phyloP scores from a whole-genome alignment of 1,139 yeast genomes.

The Pichia sp. region DNA sequence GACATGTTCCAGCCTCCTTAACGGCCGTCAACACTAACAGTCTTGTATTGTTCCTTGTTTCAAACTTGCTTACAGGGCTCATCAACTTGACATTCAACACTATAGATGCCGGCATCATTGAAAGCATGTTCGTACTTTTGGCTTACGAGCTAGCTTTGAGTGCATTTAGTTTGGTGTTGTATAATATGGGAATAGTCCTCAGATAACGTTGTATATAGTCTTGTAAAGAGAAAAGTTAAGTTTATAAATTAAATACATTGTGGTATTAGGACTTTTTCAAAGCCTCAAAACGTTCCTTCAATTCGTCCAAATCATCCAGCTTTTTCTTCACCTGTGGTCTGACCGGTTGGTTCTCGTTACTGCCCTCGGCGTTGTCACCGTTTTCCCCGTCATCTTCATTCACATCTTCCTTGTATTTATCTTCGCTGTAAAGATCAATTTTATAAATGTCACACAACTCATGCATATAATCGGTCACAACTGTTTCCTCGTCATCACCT shows the following conservation, averaged over 20 bases:
- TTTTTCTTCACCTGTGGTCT: conserved; percentile 24
- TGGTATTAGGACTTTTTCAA: conserved; percentile 30
- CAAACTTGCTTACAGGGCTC: conserved; percentile 78
- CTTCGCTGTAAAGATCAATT: conserved; percentile 55
- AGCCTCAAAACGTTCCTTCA: conserved; percentile 54
- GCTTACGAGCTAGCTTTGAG: conserved; percentile 41
- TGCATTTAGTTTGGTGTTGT: conserved; percentile 33
- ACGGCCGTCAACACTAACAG: conserved; percentile 78
- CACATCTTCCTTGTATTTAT: conserved; percentile 32
- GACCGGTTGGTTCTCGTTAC: not conserved
- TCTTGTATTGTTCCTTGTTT: conserved; percentile 63
- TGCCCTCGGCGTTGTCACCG: conserved; percentile 18
- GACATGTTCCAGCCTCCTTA: conserved; percentile 49
- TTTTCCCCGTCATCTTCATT: conserved; percentile 22
- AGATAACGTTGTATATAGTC: conserved; percentile 5
- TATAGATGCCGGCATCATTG: conserved; percentile 40
- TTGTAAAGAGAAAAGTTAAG: too few species aligned
- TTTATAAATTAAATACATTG: conserved; percentile 7
- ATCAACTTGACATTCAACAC: conserved; percentile 73
- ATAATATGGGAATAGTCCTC: conserved; percentile 34
- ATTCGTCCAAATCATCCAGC: conserved; percentile 46
- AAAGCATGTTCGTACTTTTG: conserved; percentile 38
- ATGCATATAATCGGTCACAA: conserved; percentile 34
- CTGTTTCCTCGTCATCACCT: conserved; percentile 38
- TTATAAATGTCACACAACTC: conserved; percentile 25